Evolutionary conservation across 768 basidiomycete species (phyloP).

Genomic region (Amanita rubescens): DNA sequence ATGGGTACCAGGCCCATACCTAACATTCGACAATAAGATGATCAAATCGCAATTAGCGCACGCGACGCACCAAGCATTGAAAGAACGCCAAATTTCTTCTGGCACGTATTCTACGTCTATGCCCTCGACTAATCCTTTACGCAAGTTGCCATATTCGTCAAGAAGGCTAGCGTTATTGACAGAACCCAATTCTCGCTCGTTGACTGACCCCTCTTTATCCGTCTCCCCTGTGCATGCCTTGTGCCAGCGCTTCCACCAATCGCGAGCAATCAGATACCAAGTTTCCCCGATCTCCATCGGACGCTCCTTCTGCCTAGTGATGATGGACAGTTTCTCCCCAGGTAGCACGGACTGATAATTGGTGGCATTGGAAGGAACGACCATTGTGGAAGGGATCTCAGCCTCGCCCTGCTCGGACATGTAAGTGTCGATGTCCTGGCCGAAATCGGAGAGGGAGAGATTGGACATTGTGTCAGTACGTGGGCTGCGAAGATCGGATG

Average conservation of each 20-base stretch:
- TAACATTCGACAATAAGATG: conserved; percentile 20
- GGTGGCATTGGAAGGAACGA: conserved; percentile 17
- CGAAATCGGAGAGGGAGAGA: conserved; percentile 34
- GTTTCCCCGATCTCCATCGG: conserved; percentile 59
- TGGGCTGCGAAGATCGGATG: conserved; percentile 34
- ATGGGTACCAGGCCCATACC: conserved; percentile 61
- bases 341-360: conserved; percentile 23
- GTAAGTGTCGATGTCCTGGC: conserved; percentile 60
- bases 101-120: conserved; percentile 74
- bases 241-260: conserved; percentile 73
- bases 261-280: conserved; percentile 69
- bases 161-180: conserved; percentile 69
- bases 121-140: conserved; percentile 43
- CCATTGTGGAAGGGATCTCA: conserved; percentile 23
- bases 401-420: conserved; percentile 53
- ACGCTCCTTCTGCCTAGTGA: conserved; percentile 38
- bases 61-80: conserved; percentile 58
- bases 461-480: conserved; percentile 35
- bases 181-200: conserved; percentile 60
- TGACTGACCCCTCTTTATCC: conserved; percentile 60
- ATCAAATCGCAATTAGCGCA: background rate
- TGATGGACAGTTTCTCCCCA: conserved; percentile 40
- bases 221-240: conserved; percentile 61
- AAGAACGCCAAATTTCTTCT: conserved; percentile 57
- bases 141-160: conserved; percentile 44